These are phyloP conservation scores for Mercurialis annua DNA, from an alignment of 345 rosid genomes.

Conservation along the genomic window DNA sequence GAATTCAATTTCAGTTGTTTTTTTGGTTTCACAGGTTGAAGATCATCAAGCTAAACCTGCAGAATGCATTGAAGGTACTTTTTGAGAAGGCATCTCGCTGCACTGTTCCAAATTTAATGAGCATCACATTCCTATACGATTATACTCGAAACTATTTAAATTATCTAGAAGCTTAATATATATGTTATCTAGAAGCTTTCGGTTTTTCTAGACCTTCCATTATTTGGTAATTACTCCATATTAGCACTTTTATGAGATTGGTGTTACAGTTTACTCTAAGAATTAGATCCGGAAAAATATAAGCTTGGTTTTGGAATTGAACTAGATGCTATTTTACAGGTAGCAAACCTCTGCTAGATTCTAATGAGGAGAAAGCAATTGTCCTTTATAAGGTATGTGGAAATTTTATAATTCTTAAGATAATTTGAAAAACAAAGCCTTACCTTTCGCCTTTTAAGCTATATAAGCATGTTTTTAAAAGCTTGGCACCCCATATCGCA, in stretches of 20 bases:
- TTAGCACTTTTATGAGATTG: neutral
- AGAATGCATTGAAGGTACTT: constrained; percentile 62
- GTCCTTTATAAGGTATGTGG: constrained; percentile 70
- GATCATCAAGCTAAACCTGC: constrained; percentile 42
- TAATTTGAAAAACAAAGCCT: too few relatives aligned
- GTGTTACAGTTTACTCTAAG: constrained; percentile 5
- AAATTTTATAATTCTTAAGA: too few relatives aligned
- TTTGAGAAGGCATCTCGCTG: neutral
- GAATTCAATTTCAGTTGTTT: constrained; percentile 14
- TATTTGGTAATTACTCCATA: neutral
- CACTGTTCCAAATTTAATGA: neutral
- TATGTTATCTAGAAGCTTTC: neutral
- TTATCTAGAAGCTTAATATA: neutral
- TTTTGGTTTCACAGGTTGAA: constrained; percentile 48
- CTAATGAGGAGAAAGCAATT: constrained; percentile 80
- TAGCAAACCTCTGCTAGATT: constrained; percentile 36
- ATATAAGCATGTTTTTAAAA: too few relatives aligned
- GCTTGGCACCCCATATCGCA: too few relatives aligned
- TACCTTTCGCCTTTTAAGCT: too few relatives aligned
- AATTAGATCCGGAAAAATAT: constrained; percentile 3
- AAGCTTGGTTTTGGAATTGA: constrained; percentile 17
- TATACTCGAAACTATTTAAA: neutral
- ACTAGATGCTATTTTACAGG: constrained; percentile 43
- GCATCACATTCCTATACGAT: neutral
- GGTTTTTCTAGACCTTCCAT: neutral